Evolutionary conservation across 2,329 filamentous ascomycete genomes (phyloP).

Genomic region (Didymosphaeria variabile): DNA sequence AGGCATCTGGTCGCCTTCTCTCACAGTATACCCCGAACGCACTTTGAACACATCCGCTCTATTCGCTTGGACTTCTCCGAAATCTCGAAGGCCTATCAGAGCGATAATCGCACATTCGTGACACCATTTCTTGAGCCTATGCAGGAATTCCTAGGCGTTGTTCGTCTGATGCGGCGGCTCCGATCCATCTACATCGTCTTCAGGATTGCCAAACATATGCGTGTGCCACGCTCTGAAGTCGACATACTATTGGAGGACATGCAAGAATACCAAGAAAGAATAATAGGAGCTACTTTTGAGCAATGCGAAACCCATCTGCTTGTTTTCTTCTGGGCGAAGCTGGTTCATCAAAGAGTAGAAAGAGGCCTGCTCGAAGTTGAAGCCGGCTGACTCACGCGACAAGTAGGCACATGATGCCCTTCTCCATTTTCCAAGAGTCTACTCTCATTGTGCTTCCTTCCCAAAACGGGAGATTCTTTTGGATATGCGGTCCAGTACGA

Average conservation of each 20-base stretch:
- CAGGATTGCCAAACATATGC: background rate
- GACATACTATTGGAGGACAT: background rate
- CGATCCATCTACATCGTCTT: constrained; percentile 3
- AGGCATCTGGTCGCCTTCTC: background rate
- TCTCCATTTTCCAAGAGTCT: too few species aligned
- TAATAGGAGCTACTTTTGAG: background rate
- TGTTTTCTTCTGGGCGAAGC: background rate
- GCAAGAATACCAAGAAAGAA: background rate
- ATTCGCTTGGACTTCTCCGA: background rate
- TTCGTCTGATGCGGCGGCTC: background rate
- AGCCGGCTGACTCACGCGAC: too few species aligned
- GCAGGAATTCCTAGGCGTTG: background rate
- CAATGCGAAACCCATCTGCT: background rate
- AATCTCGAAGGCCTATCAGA: background rate
- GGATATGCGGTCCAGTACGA: too few species aligned
- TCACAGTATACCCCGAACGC: background rate
- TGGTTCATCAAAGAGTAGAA: constrained; percentile 3
- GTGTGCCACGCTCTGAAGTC: background rate
- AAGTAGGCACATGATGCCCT: too few species aligned
- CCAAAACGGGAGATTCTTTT: too few species aligned
- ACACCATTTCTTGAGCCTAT: background rate
- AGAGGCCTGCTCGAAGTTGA: background rate
- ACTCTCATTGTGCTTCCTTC: too few species aligned
- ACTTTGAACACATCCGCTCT: constrained; percentile 6
- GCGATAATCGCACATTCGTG: background rate